Percentiles rank a stretch among this genome's conserved stretches.
phyloP scores from a whole-genome alignment of 148 eudicot genomes.

The Persicaria maculosa region DNA sequence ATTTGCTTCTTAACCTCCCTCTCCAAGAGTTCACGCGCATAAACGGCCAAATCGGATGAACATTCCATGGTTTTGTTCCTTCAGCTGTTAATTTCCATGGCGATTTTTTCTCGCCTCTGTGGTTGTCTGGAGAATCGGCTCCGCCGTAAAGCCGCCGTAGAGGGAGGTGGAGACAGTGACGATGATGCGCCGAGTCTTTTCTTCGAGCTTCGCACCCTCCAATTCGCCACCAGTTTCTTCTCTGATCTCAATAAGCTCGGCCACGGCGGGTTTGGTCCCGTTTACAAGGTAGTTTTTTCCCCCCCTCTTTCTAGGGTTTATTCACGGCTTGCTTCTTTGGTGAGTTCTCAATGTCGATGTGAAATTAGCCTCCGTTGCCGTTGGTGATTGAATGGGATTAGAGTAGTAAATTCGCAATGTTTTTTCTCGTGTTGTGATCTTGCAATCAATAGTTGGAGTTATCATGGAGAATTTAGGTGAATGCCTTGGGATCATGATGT shows the following conservation, averaged over 20 bases:
- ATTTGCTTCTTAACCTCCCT: not conserved
- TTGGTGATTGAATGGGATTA: not conserved
- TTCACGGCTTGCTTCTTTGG: not conserved
- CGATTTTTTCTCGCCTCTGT: slow-evolving; percentile 11
- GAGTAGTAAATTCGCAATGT: not conserved
- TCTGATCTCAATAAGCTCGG: slow-evolving; percentile 48
- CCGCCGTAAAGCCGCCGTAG: not conserved
- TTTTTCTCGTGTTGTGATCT: not conserved
- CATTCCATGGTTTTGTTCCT: not conserved
- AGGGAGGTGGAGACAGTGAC: slow-evolving; percentile 5
- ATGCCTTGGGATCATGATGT: not conserved
- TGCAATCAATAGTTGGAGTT: not conserved
- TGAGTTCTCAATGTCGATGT: not conserved
- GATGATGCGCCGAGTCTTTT: slow-evolving; percentile 26
- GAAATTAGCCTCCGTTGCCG: not conserved
- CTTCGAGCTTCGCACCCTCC: slow-evolving; percentile 31
- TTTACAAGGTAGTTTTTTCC: slow-evolving; percentile 38
- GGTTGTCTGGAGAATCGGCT: slow-evolving; percentile 18
- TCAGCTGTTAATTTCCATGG: slow-evolving; percentile 13
- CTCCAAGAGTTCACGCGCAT: not conserved
- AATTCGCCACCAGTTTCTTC: slow-evolving; percentile 51
- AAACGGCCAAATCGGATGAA: not conserved
- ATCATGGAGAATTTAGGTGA: not conserved
- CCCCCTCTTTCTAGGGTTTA: not conserved
- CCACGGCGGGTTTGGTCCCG: slow-evolving; percentile 61